Base-by-base conservation (phyloP, 352 stramenopile species). In the Pythium grandisporangium region DNA sequence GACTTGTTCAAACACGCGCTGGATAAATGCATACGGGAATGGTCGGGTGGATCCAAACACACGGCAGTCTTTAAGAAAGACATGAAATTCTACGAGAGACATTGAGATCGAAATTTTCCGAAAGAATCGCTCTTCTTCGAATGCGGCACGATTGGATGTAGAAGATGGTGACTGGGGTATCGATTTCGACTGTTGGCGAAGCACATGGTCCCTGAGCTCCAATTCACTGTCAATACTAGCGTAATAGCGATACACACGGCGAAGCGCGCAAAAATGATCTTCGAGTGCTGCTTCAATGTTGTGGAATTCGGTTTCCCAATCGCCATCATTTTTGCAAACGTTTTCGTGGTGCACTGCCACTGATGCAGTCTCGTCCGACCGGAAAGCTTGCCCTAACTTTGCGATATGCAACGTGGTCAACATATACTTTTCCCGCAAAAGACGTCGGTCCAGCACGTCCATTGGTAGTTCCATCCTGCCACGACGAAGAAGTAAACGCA, bases 41-140 rank as follows among this genome's bases (percentile, higher is more conserved):
- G 66, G 42, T 20, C 46, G 54, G 25, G 56, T 39, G 8, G 58
- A 62, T 7, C 71, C 71, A 44, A 82, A 82, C n/a, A 80, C 57
- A 21, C 66, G 58, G 20, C 66, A 82, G 29, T 87, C 73, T 42
- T 87, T 84, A 12, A 87, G 53, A 30, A 87, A 79, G 3, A 57
- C 34, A 27, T 74, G 59, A 46, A 83, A 87, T 43, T 87, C 70
- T 11, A 63, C 44, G 6, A 87, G 52, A 2, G 70, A 84, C 68
- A 87, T 84, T 11, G 56, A 72, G 20, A 69, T 58, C 1, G 68
- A 65, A 19, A 84, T 78, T 40, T 84, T 84, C 27, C 65, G 54
- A 17, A 84, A 84, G 38, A 84, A 84, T 1, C 59, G 68, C 10
- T 55, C 61, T 53, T 84, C 68, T 7, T 81, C 61, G n/a, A 52